Evolutionary conservation across 495 filamentous ascomycete species (phyloP), one percentile per base, ranked within the genome.

Genomic region (Hypomontagnella monticulosa): DNA sequence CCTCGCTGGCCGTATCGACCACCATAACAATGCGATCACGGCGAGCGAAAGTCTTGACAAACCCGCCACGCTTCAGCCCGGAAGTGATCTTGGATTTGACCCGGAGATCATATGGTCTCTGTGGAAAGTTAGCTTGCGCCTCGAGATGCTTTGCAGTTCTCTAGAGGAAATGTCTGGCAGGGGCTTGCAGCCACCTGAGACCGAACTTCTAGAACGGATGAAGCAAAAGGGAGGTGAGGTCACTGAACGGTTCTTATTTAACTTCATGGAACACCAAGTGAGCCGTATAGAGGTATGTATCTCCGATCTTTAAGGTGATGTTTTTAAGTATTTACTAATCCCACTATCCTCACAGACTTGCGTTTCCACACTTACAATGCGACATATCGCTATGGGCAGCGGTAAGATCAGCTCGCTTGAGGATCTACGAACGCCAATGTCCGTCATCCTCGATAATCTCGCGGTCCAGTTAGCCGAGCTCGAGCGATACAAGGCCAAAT

Each of bases 241-340:
- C 34, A 91, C 93, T 12, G 95, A 98, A 78, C 82, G 85, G 16
- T 92, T 94, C 71, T 76, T 97, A 69, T 71, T 94, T 38, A 91
- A 91, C 70, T 89, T 98, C 73, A 84, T 98, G 67, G 94, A 97
- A 71, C 93, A 97, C 72, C 92, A 96, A 79, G 89, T 98, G 57
- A 92, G 91, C 58, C 85, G 95, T 57, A 96, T 99, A 71, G 95
- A 99, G 87, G 93, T 95, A 81, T 69, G 90, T 78, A 36, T 63
- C 11, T 10, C 14, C 8, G 30, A 7, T 5, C 19, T 19, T 14
- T 14, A 0, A 3, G 15, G 53, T 37, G 14, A 23, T 53, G 6
- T 11, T 49, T 52, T 6, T 11, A 40, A 4, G 18, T 46, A 12
- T 38, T 37, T 59, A 32, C 70, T 75, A 56, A 75, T 19, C 1